These are phyloP conservation scores for Conticribra weissflogii DNA, from an alignment of 108 stramenopile species.

Conservation along the genomic window DNA sequence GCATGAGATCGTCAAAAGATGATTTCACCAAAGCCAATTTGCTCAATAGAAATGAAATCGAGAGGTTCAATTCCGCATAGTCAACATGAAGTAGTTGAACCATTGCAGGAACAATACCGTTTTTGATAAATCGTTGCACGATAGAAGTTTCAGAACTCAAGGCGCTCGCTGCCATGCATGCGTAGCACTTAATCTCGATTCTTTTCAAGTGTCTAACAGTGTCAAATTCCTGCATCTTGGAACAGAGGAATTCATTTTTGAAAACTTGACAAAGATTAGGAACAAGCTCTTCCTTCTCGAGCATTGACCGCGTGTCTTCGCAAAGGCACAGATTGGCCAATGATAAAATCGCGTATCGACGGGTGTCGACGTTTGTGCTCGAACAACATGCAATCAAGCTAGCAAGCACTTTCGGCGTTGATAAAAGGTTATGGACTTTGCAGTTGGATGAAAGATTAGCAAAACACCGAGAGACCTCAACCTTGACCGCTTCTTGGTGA, in stretches of 20 bases:
- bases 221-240: background rate
- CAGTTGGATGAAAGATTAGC: slow-evolving; percentile 69
- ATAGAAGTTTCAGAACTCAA: slow-evolving; percentile 40
- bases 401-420: slow-evolving; percentile 47
- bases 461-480: slow-evolving; percentile 55
- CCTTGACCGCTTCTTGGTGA: slow-evolving; percentile 13
- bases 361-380: slow-evolving; percentile 48
- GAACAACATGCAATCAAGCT: slow-evolving; percentile 25
- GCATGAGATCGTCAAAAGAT: slow-evolving; percentile 6
- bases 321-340: slow-evolving; percentile 61
- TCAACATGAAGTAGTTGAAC: slow-evolving; percentile 38
- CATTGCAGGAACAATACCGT: slow-evolving; percentile 31
- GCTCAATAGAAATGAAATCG: slow-evolving; percentile 70
- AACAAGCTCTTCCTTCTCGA: slow-evolving; percentile 23
- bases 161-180: slow-evolving; percentile 77
- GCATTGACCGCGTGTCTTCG: slow-evolving; percentile 37
- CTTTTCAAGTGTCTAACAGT: background rate
- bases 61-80: slow-evolving; percentile 63
- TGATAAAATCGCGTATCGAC: slow-evolving; percentile 60
- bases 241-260: background rate
- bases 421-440: slow-evolving; percentile 48
- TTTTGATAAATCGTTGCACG: slow-evolving; percentile 44
- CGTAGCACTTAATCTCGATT: slow-evolving; percentile 61
- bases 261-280: slow-evolving; percentile 4
- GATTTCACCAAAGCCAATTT: slow-evolving; percentile 61